Conservation (phyloP, 352 stramenopile species). For the Phytopythium mirpurense region DNA sequence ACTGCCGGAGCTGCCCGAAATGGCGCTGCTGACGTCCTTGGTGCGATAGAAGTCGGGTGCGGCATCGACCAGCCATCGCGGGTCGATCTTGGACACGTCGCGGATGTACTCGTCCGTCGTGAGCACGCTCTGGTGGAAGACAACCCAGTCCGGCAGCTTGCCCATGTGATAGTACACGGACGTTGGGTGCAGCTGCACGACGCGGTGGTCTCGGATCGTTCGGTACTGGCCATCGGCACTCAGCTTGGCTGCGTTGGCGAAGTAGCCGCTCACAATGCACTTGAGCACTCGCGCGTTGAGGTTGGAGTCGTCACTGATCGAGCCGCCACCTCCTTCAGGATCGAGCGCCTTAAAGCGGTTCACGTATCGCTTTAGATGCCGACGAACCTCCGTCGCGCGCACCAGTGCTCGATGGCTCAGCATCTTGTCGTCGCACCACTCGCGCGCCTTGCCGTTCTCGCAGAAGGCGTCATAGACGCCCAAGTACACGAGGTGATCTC, state of each 20-base stretch:
- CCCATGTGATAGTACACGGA: constrained; percentile 72
- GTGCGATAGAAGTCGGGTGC: constrained; percentile 72
- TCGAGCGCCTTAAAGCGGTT: constrained; percentile 35
- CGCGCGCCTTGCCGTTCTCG: constrained; percentile 47
- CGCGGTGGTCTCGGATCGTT: constrained; percentile 61
- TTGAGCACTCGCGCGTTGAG: constrained; percentile 31
- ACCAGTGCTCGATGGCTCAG: constrained; percentile 51
- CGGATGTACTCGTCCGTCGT: constrained; percentile 95
- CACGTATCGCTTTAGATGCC: constrained; percentile 63
- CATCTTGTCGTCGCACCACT: constrained; percentile 76
- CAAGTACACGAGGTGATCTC: constrained; percentile 69
- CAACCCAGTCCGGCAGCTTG: constrained; percentile 94
- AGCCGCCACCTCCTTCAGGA: constrained; percentile 9
- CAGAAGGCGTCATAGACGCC: constrained; percentile 70
- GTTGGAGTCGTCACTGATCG: constrained; percentile 27
- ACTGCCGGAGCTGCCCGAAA: constrained; percentile 66
- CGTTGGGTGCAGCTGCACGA: constrained; percentile 72
- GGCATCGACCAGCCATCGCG: constrained; percentile 61
- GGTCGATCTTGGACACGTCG: constrained; percentile 65
- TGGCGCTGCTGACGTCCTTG: constrained; percentile 54
- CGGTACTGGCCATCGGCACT: constrained; percentile 81
- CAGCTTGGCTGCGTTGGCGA: constrained; percentile 96
- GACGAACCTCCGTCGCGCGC: constrained; percentile 60
- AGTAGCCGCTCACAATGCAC: constrained; percentile 77
- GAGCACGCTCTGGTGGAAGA: constrained; percentile 98